phyloP scores from a whole-genome alignment of 2,329 filamentous ascomycete genomes.

The Neoarthrinium moseri region DNA sequence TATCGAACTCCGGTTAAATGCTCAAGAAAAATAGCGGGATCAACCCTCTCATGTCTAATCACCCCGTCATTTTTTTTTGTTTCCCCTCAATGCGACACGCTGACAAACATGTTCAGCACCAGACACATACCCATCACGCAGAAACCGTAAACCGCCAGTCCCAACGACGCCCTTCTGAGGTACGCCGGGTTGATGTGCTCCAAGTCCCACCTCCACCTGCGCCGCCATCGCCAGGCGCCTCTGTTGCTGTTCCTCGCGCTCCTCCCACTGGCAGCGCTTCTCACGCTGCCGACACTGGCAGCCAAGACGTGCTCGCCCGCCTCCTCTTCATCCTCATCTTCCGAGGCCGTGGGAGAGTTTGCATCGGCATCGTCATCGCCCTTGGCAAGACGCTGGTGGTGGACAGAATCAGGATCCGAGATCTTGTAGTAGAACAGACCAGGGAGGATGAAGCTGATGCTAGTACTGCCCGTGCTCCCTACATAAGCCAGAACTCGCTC shows the following conservation, averaged over 20 bases:
- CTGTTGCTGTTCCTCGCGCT: constrained; percentile 27
- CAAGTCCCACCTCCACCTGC: constrained; percentile 58
- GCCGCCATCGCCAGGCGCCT: constrained; percentile 49
- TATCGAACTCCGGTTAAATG: too few species aligned
- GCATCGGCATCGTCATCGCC: constrained; percentile 86
- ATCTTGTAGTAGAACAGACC: constrained; percentile 99
- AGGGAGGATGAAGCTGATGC: constrained; percentile 94
- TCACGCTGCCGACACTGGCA: constrained; percentile 44
- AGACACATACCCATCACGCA: constrained; percentile 89
- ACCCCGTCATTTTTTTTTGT: neutral
- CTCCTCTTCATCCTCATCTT: constrained; percentile 47
- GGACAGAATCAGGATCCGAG: constrained; percentile 79
- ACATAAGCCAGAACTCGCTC: constrained; percentile 94
- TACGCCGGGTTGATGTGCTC: constrained; percentile 62
- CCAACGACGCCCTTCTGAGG: constrained; percentile 73
- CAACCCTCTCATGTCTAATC: neutral
- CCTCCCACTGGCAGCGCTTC: constrained; percentile 36
- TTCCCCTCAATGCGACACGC: constrained; percentile 55
- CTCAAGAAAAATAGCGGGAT: too few species aligned
- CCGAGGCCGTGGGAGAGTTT: constrained; percentile 46
- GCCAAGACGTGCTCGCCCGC: too few species aligned
- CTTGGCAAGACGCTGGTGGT: constrained; percentile 85
- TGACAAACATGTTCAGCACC: constrained; percentile 80
- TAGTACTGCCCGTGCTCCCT: constrained; percentile 88
- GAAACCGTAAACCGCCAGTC: constrained; percentile 77